Evolutionary conservation across 169 alveolate genomes (phyloP).

Genomic region (Theileria parva): DNA sequence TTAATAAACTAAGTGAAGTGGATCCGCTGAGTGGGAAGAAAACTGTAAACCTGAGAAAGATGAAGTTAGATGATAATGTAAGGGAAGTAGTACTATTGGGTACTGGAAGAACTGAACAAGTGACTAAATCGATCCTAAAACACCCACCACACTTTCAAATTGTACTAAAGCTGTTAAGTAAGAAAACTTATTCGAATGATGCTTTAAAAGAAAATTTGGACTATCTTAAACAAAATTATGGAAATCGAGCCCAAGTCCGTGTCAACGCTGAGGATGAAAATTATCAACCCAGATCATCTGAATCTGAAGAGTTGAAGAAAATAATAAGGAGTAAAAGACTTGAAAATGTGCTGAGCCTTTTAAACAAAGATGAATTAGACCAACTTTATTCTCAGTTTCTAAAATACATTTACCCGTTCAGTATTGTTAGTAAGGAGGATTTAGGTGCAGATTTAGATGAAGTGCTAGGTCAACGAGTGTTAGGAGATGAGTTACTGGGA

Average conservation of each 20-base stretch:
- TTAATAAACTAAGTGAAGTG: not conserved
- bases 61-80: not conserved
- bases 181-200: not conserved
- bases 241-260: not conserved
- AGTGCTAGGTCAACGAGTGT: too few relatives aligned
- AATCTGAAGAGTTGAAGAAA: conserved; percentile 16
- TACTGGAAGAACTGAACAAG: not conserved
- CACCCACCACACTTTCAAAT: conserved; percentile 5
- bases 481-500: not conserved
- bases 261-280: not conserved
- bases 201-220: not conserved
- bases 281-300: not conserved
- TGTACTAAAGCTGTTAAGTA: not conserved
- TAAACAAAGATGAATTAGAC: conserved; percentile 31
- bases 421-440: not conserved
- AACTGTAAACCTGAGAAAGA: not conserved
- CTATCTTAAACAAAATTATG: not conserved
- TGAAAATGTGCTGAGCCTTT: conserved; percentile 14
- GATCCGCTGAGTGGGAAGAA: not conserved
- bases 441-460: not conserved
- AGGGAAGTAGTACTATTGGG: not conserved
- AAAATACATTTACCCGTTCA: conserved; percentile 11
- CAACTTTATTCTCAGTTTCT: conserved; percentile 24
- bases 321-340: conserved; percentile 36
- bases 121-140: not conserved